Base-by-base conservation (phyloP, 768 basidiomycete species). In the Tricholoma matsutake region DNA sequence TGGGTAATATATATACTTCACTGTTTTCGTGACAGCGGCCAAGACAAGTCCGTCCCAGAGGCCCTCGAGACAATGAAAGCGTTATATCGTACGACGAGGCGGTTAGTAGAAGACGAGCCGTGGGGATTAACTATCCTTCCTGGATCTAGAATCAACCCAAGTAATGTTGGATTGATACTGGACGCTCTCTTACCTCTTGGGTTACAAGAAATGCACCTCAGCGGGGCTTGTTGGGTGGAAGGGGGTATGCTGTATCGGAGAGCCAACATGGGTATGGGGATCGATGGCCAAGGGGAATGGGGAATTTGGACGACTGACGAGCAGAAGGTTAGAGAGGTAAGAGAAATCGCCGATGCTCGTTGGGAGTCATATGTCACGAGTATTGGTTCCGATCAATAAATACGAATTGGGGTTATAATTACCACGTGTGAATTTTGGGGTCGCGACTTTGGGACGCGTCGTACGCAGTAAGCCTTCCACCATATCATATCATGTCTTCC, bases 71-170 rank as follows among this genome's bases (percentile, higher is more conserved):
- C 69, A 0, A 65, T 86, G n/a, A 64, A 76, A 58, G 67, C 72
- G 43, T 70, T 86, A 31, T 77, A 80, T 61, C 69, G 69, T 22
- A 68, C 64, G 39, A 73, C 75, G 54, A 72, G 75, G 56, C 64
- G 71, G n/a, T 64, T 77, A 10, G 68, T 74, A 16, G 74, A 74
- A n/a, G 73, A 75, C 13, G 73, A 75, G 41, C 68, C 72, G 11
- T 78, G 76, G 75, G 75, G 72, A 3, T 67, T 81, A 47, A 78
- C 73, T 8, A 81, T 94, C 54, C 81, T 93, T 63, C 87, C 90
- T 2, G 92, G 92, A 4, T 88, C 89, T 10, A 91, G 92, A 1
- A 84, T 94, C 58, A 91, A 88, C 64, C 69, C 78, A 6, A 66
- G 75, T 8, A 91, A 83, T 1, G 73, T 87, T n/a, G 69, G 74